Percentiles rank a stretch among this genome's conserved stretches.
phyloP scores from a whole-genome alignment of 176 grass and related monocot species.

The Melocanna baccifera region DNA sequence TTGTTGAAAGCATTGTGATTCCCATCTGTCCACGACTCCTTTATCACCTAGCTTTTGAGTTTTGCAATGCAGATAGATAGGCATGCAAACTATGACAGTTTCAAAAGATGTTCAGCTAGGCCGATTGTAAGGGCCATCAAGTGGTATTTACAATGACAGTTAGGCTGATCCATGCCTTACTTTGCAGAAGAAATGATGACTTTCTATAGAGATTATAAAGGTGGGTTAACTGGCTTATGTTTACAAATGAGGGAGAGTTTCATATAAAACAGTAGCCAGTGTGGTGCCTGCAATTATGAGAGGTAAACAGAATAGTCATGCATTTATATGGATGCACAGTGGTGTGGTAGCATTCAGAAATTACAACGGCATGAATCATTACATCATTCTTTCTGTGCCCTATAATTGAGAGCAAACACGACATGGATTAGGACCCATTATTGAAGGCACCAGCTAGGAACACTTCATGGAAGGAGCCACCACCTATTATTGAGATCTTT shows the following conservation, averaged over 20 bases:
- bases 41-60: not conserved
- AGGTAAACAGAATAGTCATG: not conserved
- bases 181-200: not conserved
- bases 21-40: not conserved
- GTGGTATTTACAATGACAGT: not conserved
- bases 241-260: not conserved
- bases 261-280: not conserved
- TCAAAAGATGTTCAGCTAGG: not conserved
- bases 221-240: not conserved
- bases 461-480: not conserved
- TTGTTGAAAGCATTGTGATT: not conserved
- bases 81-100: not conserved
- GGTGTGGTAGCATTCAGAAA: not conserved
- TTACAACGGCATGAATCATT: slow-evolving; percentile 9
- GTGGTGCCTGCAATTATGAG: slow-evolving; percentile 18
- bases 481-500: slow-evolving; percentile 23
- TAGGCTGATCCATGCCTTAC: not conserved
- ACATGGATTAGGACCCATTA: slow-evolving; percentile 29
- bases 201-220: not conserved
- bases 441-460: slow-evolving; percentile 35
- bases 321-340: not conserved
- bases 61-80: not conserved
- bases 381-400: slow-evolving; percentile 31
- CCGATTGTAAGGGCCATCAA: not conserved
- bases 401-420: slow-evolving; percentile 39